These are phyloP conservation scores for Nicotiana noctiflora DNA, from an alignment of 257 asterid genomes.

Conservation along the genomic window DNA sequence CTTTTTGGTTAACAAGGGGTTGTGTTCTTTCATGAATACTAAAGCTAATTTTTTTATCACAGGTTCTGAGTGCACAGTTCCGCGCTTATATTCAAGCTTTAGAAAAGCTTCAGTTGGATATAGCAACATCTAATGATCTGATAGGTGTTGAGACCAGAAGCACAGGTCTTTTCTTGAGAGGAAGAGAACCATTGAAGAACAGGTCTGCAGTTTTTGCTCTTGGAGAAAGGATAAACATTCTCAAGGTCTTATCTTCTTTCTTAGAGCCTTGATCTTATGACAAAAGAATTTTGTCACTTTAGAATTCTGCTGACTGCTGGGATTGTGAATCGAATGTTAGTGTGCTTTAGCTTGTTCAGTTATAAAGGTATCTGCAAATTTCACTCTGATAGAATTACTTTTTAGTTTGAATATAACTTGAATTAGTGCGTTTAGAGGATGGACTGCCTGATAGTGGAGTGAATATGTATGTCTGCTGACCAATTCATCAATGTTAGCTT, in stretches of 20 bases:
- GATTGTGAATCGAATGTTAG: neutral
- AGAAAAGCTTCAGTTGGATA: slow-evolving; percentile 96
- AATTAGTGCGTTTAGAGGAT: neutral
- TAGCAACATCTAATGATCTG: slow-evolving; percentile 93
- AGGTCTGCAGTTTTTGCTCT: slow-evolving; percentile 97
- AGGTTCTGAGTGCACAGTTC: slow-evolving; percentile 90
- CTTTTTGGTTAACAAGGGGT: neutral
- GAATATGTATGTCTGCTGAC: neutral
- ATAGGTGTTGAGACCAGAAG: slow-evolving; percentile 97
- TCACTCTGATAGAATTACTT: neutral
- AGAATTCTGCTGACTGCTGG: neutral
- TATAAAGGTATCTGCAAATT: neutral
- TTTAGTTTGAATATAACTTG: neutral
- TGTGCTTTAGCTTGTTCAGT: neutral
- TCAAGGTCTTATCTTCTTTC: slow-evolving; percentile 52
- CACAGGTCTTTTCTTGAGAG: slow-evolving; percentile 82
- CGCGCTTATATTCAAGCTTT: slow-evolving; percentile 97
- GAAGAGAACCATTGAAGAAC: slow-evolving; percentile 96
- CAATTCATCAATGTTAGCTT: neutral
- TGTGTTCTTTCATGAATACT: slow-evolving; percentile 6
- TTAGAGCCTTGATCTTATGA: neutral
- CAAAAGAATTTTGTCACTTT: neutral
- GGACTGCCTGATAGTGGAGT: neutral
- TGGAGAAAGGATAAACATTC: slow-evolving; percentile 94
- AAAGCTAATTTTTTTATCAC: slow-evolving; percentile 9